Conservation (phyloP, 2,329 filamentous ascomycete genomes). For the Penicillium crustosum region DNA sequence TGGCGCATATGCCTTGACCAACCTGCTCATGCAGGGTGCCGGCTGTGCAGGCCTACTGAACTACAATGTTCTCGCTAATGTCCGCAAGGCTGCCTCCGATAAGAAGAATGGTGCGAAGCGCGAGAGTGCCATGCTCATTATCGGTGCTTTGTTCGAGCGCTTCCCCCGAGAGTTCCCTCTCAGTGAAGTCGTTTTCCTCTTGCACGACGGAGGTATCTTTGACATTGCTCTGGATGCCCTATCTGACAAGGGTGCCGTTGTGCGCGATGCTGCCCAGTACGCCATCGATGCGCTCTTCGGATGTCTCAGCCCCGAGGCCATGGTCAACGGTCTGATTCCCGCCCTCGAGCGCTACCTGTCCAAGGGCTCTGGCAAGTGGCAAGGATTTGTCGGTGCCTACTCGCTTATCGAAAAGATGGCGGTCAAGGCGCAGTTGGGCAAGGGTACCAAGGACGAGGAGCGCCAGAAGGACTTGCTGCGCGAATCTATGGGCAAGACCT, state of each 20-base stretch:
- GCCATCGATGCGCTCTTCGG: constrained; percentile 85
- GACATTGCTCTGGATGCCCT: constrained; percentile 76
- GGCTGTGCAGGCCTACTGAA: constrained; percentile 62
- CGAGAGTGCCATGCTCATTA: constrained; percentile 91
- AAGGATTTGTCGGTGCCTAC: constrained; percentile 85
- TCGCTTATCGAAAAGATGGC: constrained; percentile 89
- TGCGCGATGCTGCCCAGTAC: constrained; percentile 90
- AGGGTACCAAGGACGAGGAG: constrained; percentile 81
- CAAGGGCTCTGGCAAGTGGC: constrained; percentile 92
- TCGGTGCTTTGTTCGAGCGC: constrained; percentile 90
- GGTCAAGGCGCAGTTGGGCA: constrained; percentile 84
- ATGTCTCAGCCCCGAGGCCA: constrained; percentile 75
- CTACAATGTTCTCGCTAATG: constrained; percentile 63
- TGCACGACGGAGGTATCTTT: constrained; percentile 76
- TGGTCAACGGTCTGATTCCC: constrained; percentile 80
- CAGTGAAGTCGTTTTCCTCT: constrained; percentile 76
- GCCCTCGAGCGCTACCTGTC: constrained; percentile 71
- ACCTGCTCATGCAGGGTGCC: constrained; percentile 63
- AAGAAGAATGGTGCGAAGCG: constrained; percentile 87
- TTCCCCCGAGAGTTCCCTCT: constrained; percentile 75
- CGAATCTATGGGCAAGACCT: constrained; percentile 76
- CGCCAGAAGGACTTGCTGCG: constrained; percentile 84
- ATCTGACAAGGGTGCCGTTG: constrained; percentile 83
- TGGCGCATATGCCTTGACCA: constrained; percentile 64
- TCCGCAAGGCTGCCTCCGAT: constrained; percentile 78